Conservation (phyloP, 495 filamentous ascomycete species). For the Podospora bellae-mahoneyi region DNA sequence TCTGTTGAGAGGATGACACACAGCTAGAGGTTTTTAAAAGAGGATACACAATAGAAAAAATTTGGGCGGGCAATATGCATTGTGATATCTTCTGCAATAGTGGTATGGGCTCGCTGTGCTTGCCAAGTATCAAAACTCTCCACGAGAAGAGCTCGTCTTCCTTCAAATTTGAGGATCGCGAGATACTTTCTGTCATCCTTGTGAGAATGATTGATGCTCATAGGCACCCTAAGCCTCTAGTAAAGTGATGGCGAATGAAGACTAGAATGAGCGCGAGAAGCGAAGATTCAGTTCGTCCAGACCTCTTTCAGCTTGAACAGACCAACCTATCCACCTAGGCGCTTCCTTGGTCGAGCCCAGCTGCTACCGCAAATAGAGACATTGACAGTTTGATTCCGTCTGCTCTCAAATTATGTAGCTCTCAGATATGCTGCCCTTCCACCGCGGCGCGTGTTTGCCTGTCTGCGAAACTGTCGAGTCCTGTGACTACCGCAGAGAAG, state of each 20-base stretch:
- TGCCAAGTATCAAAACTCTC: neutral
- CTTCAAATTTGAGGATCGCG: neutral
- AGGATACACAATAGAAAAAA: neutral
- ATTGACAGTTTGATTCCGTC: neutral
- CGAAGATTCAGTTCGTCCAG: neutral
- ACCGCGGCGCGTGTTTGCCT: neutral
- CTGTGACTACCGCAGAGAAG: neutral
- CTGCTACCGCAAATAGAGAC: neutral
- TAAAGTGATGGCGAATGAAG: neutral
- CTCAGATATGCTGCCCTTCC: neutral
- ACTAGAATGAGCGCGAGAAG: neutral
- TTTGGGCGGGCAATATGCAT: neutral
- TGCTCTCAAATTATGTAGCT: neutral
- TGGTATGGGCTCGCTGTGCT: neutral
- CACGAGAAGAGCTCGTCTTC: neutral
- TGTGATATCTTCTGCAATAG: neutral
- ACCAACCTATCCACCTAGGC: neutral
- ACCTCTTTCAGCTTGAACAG: neutral
- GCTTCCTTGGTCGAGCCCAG: neutral
- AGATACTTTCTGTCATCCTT: neutral
- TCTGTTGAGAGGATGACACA: neutral
- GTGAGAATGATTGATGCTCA: neutral
- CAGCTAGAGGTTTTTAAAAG: neutral
- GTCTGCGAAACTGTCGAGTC: neutral
- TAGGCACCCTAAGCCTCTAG: neutral